Evolutionary conservation across 768 basidiomycete species (phyloP).

Genomic region (Tephrocybe sp.): DNA sequence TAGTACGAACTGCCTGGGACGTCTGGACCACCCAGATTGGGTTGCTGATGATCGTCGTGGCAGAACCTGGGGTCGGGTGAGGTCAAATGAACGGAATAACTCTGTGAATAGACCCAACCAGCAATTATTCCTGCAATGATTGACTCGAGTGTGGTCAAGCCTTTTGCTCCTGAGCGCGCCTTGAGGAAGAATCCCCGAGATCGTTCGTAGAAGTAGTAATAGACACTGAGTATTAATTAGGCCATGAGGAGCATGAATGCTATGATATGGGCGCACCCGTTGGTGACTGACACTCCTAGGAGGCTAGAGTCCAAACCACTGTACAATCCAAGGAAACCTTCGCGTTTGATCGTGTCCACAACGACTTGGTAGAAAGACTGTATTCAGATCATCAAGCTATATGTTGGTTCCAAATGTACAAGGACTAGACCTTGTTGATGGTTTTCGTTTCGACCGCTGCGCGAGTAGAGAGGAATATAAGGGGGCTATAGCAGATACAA

Average conservation of each 20-base stretch:
- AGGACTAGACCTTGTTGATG: constrained; percentile 34
- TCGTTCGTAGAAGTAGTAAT: constrained; percentile 90
- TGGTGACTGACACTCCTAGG: constrained; percentile 89
- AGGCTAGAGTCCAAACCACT: constrained; percentile 83
- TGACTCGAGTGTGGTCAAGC: constrained; percentile 81
- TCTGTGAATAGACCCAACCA: constrained; percentile 43
- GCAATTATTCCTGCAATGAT: constrained; percentile 87
- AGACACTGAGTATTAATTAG: constrained; percentile 52
- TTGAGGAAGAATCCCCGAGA: constrained; percentile 57
- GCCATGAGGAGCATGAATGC: no score
- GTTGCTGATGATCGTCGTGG: constrained; percentile 86
- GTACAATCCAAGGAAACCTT: constrained; percentile 84
- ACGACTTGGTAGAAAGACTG: constrained; percentile 68
- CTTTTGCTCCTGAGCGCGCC: constrained; percentile 57
- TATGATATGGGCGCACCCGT: constrained; percentile 81
- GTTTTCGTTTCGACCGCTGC: constrained; percentile 88
- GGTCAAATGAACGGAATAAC: neutral
- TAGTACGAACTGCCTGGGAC: constrained; percentile 71
- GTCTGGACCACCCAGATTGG: constrained; percentile 98
- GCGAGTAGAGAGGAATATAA: constrained; percentile 89
- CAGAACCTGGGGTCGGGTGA: constrained; percentile 58
- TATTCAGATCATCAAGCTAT: neutral
- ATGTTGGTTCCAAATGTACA: neutral
- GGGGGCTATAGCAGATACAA: constrained; percentile 52
- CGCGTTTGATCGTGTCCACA: constrained; percentile 74